A percentile compares a stretch with the other conserved stretches of the same genome.
These are phyloP conservation scores for Piper longum DNA, from an alignment of 164 flowering plant genomes.

Conservation along the genomic window DNA sequence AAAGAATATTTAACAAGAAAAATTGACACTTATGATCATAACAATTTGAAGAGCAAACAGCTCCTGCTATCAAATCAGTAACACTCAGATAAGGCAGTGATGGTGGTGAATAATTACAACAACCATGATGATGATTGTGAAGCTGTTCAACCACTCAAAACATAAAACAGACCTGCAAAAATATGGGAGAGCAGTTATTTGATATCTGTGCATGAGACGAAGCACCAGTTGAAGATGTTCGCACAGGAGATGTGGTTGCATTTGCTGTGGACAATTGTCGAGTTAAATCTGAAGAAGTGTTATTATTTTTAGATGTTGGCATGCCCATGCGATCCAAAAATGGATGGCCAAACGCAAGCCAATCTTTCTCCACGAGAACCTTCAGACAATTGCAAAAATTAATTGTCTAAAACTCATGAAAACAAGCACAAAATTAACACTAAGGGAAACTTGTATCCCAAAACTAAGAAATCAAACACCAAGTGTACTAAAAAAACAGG, in stretches of 20 bases:
- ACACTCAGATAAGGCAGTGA: too few relatives aligned
- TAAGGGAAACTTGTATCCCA: not conserved
- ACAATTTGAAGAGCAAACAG: too few relatives aligned
- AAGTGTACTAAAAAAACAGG: not conserved
- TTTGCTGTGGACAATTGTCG: slow-evolving; percentile 66
- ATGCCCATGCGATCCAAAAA: slow-evolving; percentile 85
- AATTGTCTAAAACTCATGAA: too few relatives aligned
- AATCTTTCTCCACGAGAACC: slow-evolving; percentile 98
- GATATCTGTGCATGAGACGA: slow-evolving; percentile 54
- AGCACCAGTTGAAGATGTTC: slow-evolving; percentile 42
- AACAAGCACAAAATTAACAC: not conserved
- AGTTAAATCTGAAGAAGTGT: slow-evolving; percentile 36
- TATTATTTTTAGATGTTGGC: slow-evolving; percentile 48
- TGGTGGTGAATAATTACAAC: too few relatives aligned
- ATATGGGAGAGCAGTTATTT: slow-evolving; percentile 78
- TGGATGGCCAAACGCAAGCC: slow-evolving; percentile 99
- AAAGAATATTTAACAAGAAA: too few relatives aligned
- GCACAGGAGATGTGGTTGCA: slow-evolving; percentile 54
- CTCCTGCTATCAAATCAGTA: too few relatives aligned
- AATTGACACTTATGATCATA: too few relatives aligned
- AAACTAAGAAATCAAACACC: too few relatives aligned
- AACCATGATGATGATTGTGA: too few relatives aligned
- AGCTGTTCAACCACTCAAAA: too few relatives aligned
- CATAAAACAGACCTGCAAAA: slow-evolving; percentile 57
- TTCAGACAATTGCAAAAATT: slow-evolving; percentile 17